These are phyloP conservation scores for Ceratocystis cacaofunesta DNA, from an alignment of 2,329 filamentous ascomycete genomes.

Conservation along the genomic window DNA sequence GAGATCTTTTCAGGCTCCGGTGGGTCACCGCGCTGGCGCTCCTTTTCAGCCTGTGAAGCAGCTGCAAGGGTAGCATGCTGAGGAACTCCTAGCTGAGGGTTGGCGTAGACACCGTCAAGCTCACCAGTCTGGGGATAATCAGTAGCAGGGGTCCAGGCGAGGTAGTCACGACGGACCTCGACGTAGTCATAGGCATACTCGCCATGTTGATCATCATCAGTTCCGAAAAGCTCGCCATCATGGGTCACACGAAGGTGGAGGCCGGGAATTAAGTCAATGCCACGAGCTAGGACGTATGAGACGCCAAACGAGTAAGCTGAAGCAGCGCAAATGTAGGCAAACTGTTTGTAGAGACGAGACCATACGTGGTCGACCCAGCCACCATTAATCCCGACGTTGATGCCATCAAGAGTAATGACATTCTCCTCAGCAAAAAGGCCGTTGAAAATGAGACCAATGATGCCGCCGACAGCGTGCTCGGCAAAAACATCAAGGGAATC, in stretches of 20 bases:
- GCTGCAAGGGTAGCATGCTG: slow-evolving; percentile 39
- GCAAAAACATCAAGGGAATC: slow-evolving; percentile 59
- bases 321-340: slow-evolving; percentile 57
- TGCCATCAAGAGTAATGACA: slow-evolving; percentile 60
- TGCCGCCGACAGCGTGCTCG: slow-evolving; percentile 55
- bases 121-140: slow-evolving; percentile 36
- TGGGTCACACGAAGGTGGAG: slow-evolving; percentile 66
- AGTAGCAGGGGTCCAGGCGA: slow-evolving; percentile 58
- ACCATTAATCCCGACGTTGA: slow-evolving; percentile 52
- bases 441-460: slow-evolving; percentile 58
- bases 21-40: slow-evolving; percentile 15
- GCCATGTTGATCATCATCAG: slow-evolving; percentile 82
- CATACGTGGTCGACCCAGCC: slow-evolving; percentile 66
- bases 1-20: slow-evolving; percentile 17
- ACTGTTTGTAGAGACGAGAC: slow-evolving; percentile 61
- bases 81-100: slow-evolving; percentile 56
- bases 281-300: slow-evolving; percentile 57
- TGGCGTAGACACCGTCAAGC: slow-evolving; percentile 29
- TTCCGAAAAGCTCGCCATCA: slow-evolving; percentile 70
- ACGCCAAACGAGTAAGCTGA: slow-evolving; percentile 58
- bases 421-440: slow-evolving; percentile 54
- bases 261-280: slow-evolving; percentile 61
- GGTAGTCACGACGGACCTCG: slow-evolving; percentile 74
- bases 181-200: slow-evolving; percentile 87
- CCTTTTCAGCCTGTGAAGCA: slow-evolving; percentile 19